Conservation (phyloP, 768 basidiomycete genomes). For the Phaffia australis region DNA sequence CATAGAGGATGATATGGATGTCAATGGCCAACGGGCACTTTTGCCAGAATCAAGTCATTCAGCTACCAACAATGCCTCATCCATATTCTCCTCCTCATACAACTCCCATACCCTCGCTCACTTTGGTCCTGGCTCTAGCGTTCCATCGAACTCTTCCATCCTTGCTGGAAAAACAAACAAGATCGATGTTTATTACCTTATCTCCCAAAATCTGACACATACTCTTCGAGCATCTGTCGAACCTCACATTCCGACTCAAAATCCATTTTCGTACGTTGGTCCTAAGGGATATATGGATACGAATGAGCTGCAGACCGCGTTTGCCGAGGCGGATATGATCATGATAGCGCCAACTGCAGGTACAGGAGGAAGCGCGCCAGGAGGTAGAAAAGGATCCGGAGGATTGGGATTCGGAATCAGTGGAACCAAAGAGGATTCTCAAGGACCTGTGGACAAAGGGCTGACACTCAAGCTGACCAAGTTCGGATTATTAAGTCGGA, state of each 20-base stretch:
- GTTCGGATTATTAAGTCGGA: slow-evolving; percentile 66
- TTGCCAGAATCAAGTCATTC: slow-evolving; percentile 41
- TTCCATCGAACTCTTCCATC: slow-evolving; percentile 31
- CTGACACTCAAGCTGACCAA: slow-evolving; percentile 59
- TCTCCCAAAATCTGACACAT: slow-evolving; percentile 53
- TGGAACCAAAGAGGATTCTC: too few relatives aligned
- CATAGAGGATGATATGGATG: slow-evolving; percentile 59
- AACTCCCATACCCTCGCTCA: background rate
- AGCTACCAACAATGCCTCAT: slow-evolving; percentile 2
- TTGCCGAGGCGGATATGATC: slow-evolving; percentile 46
- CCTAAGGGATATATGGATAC: slow-evolving; percentile 58
- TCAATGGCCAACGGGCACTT: slow-evolving; percentile 49
- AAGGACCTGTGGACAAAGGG: slow-evolving; percentile 13
- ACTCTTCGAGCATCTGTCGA: slow-evolving; percentile 61
- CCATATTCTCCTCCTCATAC: slow-evolving; percentile 6
- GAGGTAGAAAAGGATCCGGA: slow-evolving; percentile 1
- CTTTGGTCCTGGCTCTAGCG: slow-evolving; percentile 12
- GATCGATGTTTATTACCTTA: slow-evolving; percentile 85
- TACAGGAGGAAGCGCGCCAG: background rate
- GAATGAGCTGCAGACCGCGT: slow-evolving; percentile 53
- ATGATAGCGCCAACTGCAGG: slow-evolving; percentile 42
- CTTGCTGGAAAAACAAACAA: slow-evolving; percentile 41
- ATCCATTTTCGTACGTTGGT: slow-evolving; percentile 59
- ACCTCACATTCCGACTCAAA: slow-evolving; percentile 48
- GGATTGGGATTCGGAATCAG: too few relatives aligned